Conservation (phyloP, 2,329 filamentous ascomycete species). For the Metarhizium sp. region DNA sequence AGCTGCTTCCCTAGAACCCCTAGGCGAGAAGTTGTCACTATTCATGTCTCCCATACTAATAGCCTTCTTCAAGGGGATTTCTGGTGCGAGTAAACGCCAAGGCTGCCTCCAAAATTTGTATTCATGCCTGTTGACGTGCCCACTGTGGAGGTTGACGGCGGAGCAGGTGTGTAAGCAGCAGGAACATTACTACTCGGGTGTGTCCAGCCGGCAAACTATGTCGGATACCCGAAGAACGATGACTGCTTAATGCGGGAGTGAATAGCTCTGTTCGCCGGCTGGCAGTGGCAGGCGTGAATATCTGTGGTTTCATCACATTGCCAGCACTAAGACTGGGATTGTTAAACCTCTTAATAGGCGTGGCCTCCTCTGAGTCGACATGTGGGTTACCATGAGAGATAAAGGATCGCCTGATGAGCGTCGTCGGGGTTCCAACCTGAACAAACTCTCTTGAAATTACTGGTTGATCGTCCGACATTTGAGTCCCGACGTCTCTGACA, state of each 20-base stretch:
- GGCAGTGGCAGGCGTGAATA: conserved; percentile 11
- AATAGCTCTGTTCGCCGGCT: conserved; percentile 22
- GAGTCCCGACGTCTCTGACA: conserved; percentile 69
- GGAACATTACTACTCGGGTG: conserved; percentile 4
- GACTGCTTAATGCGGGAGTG: conserved; percentile 18
- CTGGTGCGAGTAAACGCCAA: conserved; percentile 72
- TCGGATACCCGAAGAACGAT: conserved; percentile 17
- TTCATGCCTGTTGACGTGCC: conserved; percentile 15
- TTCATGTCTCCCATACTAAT: conserved; percentile 51
- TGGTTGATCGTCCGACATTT: conserved; percentile 49
- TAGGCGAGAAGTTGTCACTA: conserved; percentile 34
- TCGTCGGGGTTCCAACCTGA: conserved; percentile 43
- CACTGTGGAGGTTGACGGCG: conserved; percentile 11
- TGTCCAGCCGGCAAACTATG: conserved; percentile 26
- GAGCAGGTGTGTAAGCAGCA: conserved; percentile 11
- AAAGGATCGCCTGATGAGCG: conserved; percentile 65
- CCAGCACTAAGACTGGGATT: conserved; percentile 1
- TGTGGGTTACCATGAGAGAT: conserved; percentile 74
- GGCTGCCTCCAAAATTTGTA: conserved; percentile 53
- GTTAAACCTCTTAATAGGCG: conserved; percentile 15
- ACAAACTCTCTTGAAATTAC: conserved; percentile 34
- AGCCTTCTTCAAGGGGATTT: conserved; percentile 74
- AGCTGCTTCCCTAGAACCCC: conserved; percentile 54
- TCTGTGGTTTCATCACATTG: conserved; percentile 29
- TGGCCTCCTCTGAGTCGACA: conserved; percentile 53